Evolutionary conservation across 805 yeast species (phyloP).

Genomic region (Zygosaccharomyces bisporus): DNA sequence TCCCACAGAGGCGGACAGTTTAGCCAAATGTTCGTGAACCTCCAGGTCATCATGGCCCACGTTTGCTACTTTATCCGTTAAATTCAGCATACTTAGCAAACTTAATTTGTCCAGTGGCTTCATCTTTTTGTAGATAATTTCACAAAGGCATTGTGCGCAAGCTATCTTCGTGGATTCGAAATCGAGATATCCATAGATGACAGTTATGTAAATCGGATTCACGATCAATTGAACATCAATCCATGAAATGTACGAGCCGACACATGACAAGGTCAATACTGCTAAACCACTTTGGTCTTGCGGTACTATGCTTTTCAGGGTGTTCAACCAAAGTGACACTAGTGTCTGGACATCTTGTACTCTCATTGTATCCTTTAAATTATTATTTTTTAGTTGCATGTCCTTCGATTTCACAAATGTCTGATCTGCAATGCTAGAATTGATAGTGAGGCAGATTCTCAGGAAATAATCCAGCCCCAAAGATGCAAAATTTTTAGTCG

Average conservation of each 20-base stretch:
- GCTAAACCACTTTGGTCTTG: conserved; percentile 27
- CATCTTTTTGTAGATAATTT: conserved; percentile 75
- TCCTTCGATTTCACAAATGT: conserved; percentile 67
- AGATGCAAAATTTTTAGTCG: conserved; percentile 32
- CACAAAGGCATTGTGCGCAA: conserved; percentile 50
- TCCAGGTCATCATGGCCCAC: conserved; percentile 48
- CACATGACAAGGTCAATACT: conserved; percentile 45
- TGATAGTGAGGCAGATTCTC: conserved; percentile 70
- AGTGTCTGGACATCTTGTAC: conserved; percentile 65
- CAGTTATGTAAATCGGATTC: conserved; percentile 51
- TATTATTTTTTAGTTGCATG: conserved; percentile 59
- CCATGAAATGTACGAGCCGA: conserved; percentile 92
- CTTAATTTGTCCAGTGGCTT: conserved; percentile 60
- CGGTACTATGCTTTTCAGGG: conserved; percentile 22
- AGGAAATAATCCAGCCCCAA: conserved; percentile 65
- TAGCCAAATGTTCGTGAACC: conserved; percentile 72
- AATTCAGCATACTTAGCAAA: conserved; percentile 62
- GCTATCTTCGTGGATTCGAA: conserved; percentile 47
- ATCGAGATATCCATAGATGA: conserved; percentile 57
- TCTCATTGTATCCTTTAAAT: conserved; percentile 79
- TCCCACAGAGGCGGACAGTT: conserved; percentile 68
- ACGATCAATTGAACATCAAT: conserved; percentile 76
- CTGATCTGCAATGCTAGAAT: conserved; percentile 91
- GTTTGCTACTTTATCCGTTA: conserved; percentile 48
- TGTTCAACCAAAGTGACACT: conserved; percentile 63